Evolutionary conservation across 2,329 filamentous ascomycete genomes (phyloP), one percentile per base, ranked within the genome.

Genomic region (Arthrinium puccinioides): DNA sequence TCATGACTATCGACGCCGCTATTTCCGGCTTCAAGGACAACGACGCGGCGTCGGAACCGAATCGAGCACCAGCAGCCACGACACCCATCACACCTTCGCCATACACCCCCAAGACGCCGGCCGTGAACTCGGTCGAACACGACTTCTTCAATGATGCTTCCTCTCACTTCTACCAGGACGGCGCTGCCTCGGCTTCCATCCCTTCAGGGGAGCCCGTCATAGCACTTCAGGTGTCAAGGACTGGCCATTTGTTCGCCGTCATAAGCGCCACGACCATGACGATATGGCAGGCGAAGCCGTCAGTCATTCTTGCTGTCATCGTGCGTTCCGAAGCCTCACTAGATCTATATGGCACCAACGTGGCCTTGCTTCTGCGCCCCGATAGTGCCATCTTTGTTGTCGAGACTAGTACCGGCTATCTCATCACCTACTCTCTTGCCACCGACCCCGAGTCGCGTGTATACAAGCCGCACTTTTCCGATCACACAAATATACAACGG

Each of bases 281-380:
- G n/a, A 74, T 98, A 48, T 98, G 92, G 92, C 92, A 98, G 65
- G 90, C 87, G 38, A 90, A 90, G 84, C 92, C 92, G 33, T 89
- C 87, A 37, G 88, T 89, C 18, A 79, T 96, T 21, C 75, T 97
- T 37, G 88, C 88, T 42, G 78, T 88, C 19, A 81, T 96, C 32
- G 74, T 88, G 42, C 84, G 92, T 46, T 97, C 92, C 33, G 66
- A 76, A 36, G 72, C 79, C 24, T 98, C 92, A 0, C 63, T 97
- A 31, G 70, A 77, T 42, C 82, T 81, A 2, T 97, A 97, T 56
- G 92, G 92, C 26, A 73, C 79, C 25, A 97, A 96, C 59, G 76
- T 84, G 38, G 80, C 87, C 48, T 74, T 98, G 29, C 72, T 95
- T 9, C 76, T 98, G 41, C 83, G 89, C 37, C 90, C 92, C 5